These are phyloP conservation scores for Aspergillus leporis DNA, from an alignment of 495 filamentous ascomycete species.

Conservation along the genomic window DNA sequence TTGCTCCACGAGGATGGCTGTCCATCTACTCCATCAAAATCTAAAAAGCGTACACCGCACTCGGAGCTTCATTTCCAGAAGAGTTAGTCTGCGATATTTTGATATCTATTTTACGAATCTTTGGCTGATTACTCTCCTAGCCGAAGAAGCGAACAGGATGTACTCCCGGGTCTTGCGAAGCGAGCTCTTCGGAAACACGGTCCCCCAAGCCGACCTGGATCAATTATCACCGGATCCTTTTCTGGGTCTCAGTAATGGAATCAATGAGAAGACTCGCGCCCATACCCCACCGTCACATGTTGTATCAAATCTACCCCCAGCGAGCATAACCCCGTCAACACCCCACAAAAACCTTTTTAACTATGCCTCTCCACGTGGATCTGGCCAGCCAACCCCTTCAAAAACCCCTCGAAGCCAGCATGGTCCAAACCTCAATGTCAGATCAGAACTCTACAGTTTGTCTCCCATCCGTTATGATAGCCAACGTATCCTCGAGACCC, in stretches of 20 bases:
- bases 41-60: slow-evolving; percentile 81
- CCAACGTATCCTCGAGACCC: slow-evolving; percentile 87
- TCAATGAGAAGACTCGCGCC: slow-evolving; percentile 70
- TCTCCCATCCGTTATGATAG: slow-evolving; percentile 88
- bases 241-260: slow-evolving; percentile 55
- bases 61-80: slow-evolving; percentile 91
- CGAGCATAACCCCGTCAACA: slow-evolving; percentile 82
- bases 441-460: slow-evolving; percentile 88
- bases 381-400: slow-evolving; percentile 77
- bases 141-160: slow-evolving; percentile 89
- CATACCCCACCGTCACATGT: slow-evolving; percentile 76
- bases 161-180: slow-evolving; percentile 86
- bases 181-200: slow-evolving; percentile 85
- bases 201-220: slow-evolving; percentile 77
- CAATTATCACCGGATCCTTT: slow-evolving; percentile 64
- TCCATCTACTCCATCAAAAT: slow-evolving; percentile 82
- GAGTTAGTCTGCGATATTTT: slow-evolving; percentile 56
- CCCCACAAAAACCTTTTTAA: slow-evolving; percentile 97
- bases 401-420: slow-evolving; percentile 86
- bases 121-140: slow-evolving; percentile 55
- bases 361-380: slow-evolving; percentile 79
- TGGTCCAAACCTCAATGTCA: slow-evolving; percentile 79
- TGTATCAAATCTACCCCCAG: slow-evolving; percentile 60
- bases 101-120: neutral
- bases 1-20: slow-evolving; percentile 89